A percentile compares a stretch with the other conserved stretches of the same genome.
These are phyloP conservation scores for Colletotrichum cuscutae DNA, from an alignment of 2,329 filamentous ascomycete genomes.

Conservation along the genomic window DNA sequence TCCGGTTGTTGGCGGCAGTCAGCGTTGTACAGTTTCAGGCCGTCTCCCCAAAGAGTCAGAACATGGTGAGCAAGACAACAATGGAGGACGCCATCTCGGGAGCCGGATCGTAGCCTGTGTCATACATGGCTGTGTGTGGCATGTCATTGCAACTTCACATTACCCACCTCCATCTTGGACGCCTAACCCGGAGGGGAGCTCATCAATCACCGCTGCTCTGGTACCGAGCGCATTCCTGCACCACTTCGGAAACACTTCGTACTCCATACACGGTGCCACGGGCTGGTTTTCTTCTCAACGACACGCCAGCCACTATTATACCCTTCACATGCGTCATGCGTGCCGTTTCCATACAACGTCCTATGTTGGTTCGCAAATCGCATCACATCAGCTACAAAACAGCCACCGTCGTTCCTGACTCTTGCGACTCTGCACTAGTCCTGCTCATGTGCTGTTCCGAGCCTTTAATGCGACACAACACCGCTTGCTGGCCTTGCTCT, in stretches of 20 bases:
- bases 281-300: not conserved
- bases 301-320: not conserved
- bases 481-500: not conserved
- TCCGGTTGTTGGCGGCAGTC: not conserved
- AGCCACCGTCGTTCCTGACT: conserved; percentile 4
- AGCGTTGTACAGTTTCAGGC: conserved; percentile 19
- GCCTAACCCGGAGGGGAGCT: not conserved
- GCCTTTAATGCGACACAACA: conserved; percentile 12
- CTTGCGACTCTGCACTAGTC: conserved; percentile 2
- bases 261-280: not conserved
- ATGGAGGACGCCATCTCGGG: conserved; percentile 4
- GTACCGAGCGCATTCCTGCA: conserved; percentile 2
- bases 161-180: not conserved
- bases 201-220: not conserved
- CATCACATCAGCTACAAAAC: conserved; percentile 10
- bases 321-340: not conserved
- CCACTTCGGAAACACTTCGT: not conserved
- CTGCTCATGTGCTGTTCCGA: conserved; percentile 7
- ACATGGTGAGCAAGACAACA: conserved; percentile 10
- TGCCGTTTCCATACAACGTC: not conserved
- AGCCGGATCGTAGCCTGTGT: not conserved
- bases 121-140: not conserved
- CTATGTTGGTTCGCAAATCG: conserved; percentile 13
- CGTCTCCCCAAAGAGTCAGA: not conserved
- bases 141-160: not conserved